These are phyloP conservation scores for Bretziella fagacearum DNA, from an alignment of 2,329 filamentous ascomycete species.

Conservation along the genomic window DNA sequence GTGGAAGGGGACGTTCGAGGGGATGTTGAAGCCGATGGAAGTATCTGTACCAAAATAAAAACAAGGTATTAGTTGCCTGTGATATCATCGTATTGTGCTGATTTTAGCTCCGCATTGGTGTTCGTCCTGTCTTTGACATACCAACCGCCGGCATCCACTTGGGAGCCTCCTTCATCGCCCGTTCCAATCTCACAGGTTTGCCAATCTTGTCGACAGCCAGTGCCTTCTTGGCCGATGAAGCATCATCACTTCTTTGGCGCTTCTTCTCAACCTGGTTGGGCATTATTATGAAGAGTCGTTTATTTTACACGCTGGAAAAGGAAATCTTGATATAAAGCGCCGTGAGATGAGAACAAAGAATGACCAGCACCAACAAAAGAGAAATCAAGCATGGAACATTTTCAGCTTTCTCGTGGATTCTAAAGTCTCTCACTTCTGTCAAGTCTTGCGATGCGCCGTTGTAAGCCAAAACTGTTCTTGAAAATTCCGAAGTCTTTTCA, in stretches of 20 bases:
- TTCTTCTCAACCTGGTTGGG: slow-evolving; percentile 28
- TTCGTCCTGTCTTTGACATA: neutral
- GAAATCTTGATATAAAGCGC: neutral
- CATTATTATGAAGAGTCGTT: slow-evolving; percentile 27
- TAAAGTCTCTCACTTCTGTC: neutral
- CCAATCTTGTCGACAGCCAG: slow-evolving; percentile 23
- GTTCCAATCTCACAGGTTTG: slow-evolving; percentile 29
- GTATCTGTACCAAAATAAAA: slow-evolving; percentile 19
- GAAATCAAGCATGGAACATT: neutral
- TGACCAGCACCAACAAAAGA: neutral
- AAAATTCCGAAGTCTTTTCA: slow-evolving; percentile 12
- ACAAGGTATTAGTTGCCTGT: slow-evolving; percentile 16
- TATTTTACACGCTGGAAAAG: neutral
- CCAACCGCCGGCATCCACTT: slow-evolving; percentile 13
- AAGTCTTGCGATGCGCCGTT: slow-evolving; percentile 9
- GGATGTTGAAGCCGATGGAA: slow-evolving; percentile 23
- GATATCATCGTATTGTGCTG: no score
- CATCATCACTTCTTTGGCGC: slow-evolving; percentile 28
- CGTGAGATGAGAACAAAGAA: neutral
- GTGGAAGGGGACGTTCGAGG: slow-evolving; percentile 27
- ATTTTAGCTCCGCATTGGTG: no score
- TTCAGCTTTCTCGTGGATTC: neutral
- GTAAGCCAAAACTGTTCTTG: slow-evolving; percentile 16
- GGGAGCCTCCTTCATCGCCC: neutral
- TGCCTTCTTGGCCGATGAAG: slow-evolving; percentile 5